These are phyloP conservation scores for Porodaedalea pini DNA, from an alignment of 1,284 basidiomycete species.

Conservation along the genomic window DNA sequence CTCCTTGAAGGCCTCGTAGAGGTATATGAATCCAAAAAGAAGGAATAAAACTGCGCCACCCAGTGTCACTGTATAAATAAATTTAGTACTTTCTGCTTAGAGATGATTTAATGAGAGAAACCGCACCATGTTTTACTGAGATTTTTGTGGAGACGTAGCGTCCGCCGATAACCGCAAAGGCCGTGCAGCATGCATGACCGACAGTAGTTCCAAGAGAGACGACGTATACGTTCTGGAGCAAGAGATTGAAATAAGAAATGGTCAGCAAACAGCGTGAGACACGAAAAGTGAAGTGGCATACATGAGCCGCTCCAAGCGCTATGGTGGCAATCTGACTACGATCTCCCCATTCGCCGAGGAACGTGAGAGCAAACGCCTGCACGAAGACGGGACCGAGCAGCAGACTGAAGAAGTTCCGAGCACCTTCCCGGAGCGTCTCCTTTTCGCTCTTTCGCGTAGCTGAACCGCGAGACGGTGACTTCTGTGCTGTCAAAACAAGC, in stretches of 20 bases:
- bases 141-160: slow-evolving; percentile 91
- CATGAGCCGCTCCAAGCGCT: slow-evolving; percentile 92
- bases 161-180: slow-evolving; percentile 86
- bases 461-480: slow-evolving; percentile 1
- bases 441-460: slow-evolving; percentile 17
- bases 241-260: slow-evolving; percentile 10
- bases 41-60: slow-evolving; percentile 61
- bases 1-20: slow-evolving; percentile 37
- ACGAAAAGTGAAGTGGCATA: slow-evolving; percentile 42
- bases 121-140: slow-evolving; percentile 88
- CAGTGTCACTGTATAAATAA: slow-evolving; percentile 61
- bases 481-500: background rate
- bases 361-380: slow-evolving; percentile 92
- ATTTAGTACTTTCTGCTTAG: no score
- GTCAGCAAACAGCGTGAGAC: background rate
- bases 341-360: slow-evolving; percentile 98
- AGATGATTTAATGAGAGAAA: no score
- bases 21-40: slow-evolving; percentile 54
- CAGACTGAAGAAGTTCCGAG: slow-evolving; percentile 79
- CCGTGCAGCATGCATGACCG: slow-evolving; percentile 88
- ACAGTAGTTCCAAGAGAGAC: slow-evolving; percentile 88
- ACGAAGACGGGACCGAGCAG: slow-evolving; percentile 92
- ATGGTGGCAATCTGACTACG: slow-evolving; percentile 97
- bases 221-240: slow-evolving; percentile 62
- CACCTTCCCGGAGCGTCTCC: slow-evolving; percentile 50